phyloP scores from a whole-genome alignment of 2,329 filamentous ascomycete genomes.

The Aspergillus pseudotamarii region DNA sequence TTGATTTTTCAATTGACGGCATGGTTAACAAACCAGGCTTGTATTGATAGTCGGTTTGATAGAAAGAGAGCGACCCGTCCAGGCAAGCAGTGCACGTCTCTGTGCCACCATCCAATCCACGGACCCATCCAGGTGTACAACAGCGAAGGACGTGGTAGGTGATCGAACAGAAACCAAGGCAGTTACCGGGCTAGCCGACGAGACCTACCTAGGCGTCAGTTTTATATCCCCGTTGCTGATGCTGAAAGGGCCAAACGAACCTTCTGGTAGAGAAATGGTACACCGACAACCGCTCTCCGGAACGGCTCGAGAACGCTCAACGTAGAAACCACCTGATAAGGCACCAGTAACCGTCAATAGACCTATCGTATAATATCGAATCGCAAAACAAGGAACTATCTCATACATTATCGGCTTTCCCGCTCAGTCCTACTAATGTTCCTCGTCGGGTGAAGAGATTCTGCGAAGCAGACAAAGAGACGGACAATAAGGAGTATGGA shows the following conservation, averaged over 20 bases:
- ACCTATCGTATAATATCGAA: neutral
- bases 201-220: conserved; percentile 57
- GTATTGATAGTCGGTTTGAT: conserved; percentile 76
- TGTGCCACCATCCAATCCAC: conserved; percentile 95
- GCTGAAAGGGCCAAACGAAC: conserved; percentile 27
- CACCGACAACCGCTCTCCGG: conserved; percentile 74
- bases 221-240: neutral
- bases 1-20: neutral
- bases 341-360: conserved; percentile 4
- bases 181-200: conserved; percentile 83
- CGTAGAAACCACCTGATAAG: conserved; percentile 75
- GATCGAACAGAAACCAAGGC: conserved; percentile 88
- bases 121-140: conserved; percentile 88
- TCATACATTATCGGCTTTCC: conserved; percentile 84
- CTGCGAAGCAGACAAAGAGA: conserved; percentile 89
- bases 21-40: conserved; percentile 57
- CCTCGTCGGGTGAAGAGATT: conserved; percentile 90
- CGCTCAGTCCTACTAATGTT: conserved; percentile 85
- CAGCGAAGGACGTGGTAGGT: conserved; percentile 80
- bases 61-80: conserved; percentile 86
- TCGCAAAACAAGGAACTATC: neutral
- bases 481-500: conserved; percentile 90
- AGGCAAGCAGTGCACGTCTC: conserved; percentile 85
- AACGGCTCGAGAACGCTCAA: conserved; percentile 85
- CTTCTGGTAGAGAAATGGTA: conserved; percentile 92